Evolutionary conservation across 768 basidiomycete species (phyloP), one percentile per base, ranked within the genome.

Genomic region (Kondoa malvinella): DNA sequence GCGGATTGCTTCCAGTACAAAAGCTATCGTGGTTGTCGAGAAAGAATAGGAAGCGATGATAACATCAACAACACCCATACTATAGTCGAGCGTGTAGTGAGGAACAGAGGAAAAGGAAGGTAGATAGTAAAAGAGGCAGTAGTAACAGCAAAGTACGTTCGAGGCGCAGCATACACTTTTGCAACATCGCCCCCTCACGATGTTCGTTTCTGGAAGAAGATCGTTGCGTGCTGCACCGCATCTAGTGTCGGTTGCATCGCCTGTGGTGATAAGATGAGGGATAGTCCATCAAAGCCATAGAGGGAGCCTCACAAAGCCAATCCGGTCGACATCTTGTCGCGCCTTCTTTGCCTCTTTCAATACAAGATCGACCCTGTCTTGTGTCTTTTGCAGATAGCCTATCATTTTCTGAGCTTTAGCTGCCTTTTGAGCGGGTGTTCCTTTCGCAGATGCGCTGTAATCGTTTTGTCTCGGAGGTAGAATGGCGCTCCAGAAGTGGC

Each of bases 401-500:
- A 84, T 83, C 92, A 99, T 95, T 79, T 89, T 92, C 4, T 83
- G 82, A 0, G 87, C 87, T 75, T 92, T 90, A 3, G 83, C 81
- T 1, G 83, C 81, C 71, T 86, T 84, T 74, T 94, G 88, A 0
- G 82, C 81, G 1, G 84, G 81, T 0, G 85, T 85, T 1, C 83
- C 79, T 0, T 78, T 25, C 1, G 71, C 58, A n/a, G 70, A 16
- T 0, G 67, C 63, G n/a, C 68, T 67, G 26, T 31, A 25, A 25
- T 72, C 67, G 64, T 61, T 64, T 3, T 71, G 64, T 12, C 61
- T 58, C 0, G 74, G 65, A 4, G 76, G 72, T 0, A 76, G 73
- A 63, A 88, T 83, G 1, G 90, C 83, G 1, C 86, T 82, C 92
- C 92, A 97, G 76, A 91, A 96, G 76, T 97, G 95, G 31, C 94